A percentile compares a stretch with the other conserved stretches of the same genome.
phyloP scores from a whole-genome alignment of 495 filamentous ascomycete species.

The Hypoxylon fragiforme region DNA sequence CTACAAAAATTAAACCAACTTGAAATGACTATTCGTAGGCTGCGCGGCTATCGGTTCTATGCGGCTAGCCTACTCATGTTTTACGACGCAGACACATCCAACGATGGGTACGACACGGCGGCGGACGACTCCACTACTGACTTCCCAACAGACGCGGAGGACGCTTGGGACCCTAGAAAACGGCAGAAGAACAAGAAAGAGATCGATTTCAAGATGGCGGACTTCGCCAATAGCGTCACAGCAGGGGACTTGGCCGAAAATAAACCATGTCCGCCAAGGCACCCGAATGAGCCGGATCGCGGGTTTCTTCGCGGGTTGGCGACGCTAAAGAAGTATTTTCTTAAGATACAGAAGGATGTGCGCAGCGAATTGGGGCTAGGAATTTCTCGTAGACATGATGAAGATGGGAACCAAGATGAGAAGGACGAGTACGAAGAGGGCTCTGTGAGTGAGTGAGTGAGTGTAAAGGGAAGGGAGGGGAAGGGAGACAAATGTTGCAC shows the following conservation, averaged over 20 bases:
- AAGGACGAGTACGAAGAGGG: conserved; percentile 41
- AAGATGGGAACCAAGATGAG: conserved; percentile 44
- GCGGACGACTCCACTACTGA: conserved; percentile 54
- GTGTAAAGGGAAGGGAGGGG: too few species aligned
- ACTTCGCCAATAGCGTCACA: conserved; percentile 97
- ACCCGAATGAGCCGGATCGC: conserved; percentile 78
- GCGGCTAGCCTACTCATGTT: conserved; percentile 92
- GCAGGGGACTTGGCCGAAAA: conserved; percentile 70
- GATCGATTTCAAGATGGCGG: conserved; percentile 94
- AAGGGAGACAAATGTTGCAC: too few species aligned
- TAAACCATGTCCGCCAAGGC: conserved; percentile 76
- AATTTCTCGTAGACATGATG: conserved; percentile 40
- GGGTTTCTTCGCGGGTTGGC: conserved; percentile 88
- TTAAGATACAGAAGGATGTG: conserved; percentile 81
- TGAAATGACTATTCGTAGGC: conserved; percentile 75
- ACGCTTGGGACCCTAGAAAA: conserved; percentile 37
- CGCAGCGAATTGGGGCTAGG: conserved; percentile 56
- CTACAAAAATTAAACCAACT: conserved; percentile 79
- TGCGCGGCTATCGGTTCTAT: conserved; percentile 91
- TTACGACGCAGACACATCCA: conserved; percentile 75
- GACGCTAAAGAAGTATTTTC: conserved; percentile 80
- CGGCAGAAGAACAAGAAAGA: conserved; percentile 47
- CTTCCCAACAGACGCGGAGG: conserved; percentile 55
- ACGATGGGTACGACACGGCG: conserved; percentile 53
- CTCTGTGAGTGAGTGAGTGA: conserved; percentile 44